A percentile compares a stretch with the other conserved stretches of the same genome.
These are phyloP conservation scores for Areca catechu DNA, from an alignment of 176 grass and related monocot genomes.

Conservation along the genomic window DNA sequence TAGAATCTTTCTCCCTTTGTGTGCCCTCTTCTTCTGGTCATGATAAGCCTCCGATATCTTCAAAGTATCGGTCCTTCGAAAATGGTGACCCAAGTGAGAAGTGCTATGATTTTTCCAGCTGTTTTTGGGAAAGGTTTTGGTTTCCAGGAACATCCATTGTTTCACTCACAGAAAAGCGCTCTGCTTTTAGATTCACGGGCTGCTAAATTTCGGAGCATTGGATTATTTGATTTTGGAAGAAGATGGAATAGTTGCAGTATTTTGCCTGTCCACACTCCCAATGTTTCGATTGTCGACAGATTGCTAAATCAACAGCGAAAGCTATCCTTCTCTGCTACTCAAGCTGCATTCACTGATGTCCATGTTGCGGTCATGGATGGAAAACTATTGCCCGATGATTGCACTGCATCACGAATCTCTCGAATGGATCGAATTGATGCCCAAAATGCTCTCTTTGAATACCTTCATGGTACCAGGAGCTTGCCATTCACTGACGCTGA, in stretches of 20 bases:
- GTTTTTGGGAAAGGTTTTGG: conserved; percentile 14
- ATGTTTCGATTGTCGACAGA: too few species aligned
- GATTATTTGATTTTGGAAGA: too few species aligned
- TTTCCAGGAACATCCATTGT: neutral
- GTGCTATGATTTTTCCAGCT: neutral
- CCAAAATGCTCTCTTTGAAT: conserved; percentile 36
- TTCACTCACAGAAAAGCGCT: too few species aligned
- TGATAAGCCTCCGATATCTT: too few species aligned
- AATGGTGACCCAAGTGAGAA: conserved; percentile 15
- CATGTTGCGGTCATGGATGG: neutral
- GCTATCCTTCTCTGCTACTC: neutral
- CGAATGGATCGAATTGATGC: conserved; percentile 19
- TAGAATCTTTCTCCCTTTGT: too few species aligned
- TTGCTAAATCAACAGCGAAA: too few species aligned
- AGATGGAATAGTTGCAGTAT: too few species aligned
- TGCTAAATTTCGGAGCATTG: too few species aligned
- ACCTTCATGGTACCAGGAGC: conserved; percentile 34
- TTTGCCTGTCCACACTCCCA: too few species aligned
- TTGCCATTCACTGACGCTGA: conserved; percentile 32
- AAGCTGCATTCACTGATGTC: neutral
- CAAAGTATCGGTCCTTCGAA: too few species aligned
- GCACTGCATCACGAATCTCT: neutral
- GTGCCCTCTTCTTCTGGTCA: too few species aligned
- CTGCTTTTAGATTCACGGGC: too few species aligned
- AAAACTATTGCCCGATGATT: conserved; percentile 1